A percentile compares a stretch with the other conserved stretches of the same genome.
phyloP scores from a whole-genome alignment of 2,329 filamentous ascomycete genomes.

The Fusarium vanettenii region DNA sequence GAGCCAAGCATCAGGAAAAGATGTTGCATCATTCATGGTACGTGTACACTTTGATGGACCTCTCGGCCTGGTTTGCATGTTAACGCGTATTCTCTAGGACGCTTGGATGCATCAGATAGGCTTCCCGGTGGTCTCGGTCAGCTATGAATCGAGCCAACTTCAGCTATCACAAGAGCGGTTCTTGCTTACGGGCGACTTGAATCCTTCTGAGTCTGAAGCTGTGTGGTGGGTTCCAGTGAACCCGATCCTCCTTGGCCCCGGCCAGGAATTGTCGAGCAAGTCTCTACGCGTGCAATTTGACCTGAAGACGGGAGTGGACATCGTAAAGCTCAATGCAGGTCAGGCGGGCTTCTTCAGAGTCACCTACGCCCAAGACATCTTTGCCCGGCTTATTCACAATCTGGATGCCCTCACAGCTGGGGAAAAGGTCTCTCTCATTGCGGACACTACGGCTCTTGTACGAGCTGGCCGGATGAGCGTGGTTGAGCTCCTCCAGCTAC shows the following conservation, averaged over 20 bases:
- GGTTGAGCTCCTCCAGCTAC: background rate
- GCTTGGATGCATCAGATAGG: background rate
- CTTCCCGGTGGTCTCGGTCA: background rate
- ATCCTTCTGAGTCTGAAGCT: background rate
- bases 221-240: background rate
- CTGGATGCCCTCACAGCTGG: background rate
- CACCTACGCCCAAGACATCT: background rate
- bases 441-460: background rate
- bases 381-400: background rate
- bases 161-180: background rate
- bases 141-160: background rate
- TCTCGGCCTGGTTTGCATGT: background rate
- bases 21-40: background rate
- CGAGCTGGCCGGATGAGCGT: background rate
- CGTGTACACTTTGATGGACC: background rate
- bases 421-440: background rate
- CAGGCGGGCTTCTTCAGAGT: background rate
- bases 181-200: background rate
- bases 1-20: background rate
- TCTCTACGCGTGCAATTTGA: background rate
- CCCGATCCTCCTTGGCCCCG: background rate
- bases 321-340: background rate
- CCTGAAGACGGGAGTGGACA: background rate
- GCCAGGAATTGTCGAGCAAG: background rate
- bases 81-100: background rate